phyloP scores from a whole-genome alignment of 371 early-diverging fungal species.

The Dichotomocladium elegans region DNA sequence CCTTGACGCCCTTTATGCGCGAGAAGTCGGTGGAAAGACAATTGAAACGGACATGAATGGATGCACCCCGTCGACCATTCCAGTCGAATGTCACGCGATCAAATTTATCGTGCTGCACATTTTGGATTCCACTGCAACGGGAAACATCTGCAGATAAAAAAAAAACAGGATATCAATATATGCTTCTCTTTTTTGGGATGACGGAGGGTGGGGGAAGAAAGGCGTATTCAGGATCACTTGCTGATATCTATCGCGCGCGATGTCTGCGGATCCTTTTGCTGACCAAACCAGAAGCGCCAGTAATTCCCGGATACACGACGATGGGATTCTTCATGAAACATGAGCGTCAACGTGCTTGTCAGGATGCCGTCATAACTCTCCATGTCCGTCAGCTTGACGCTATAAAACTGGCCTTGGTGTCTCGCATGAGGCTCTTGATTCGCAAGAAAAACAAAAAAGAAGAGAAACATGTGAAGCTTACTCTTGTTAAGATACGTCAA shows the following conservation, averaged over 20 bases:
- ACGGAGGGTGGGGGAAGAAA: too few species aligned
- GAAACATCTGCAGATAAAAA: neutral
- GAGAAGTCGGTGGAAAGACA: slow-evolving; percentile 76
- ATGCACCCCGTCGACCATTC: slow-evolving; percentile 62
- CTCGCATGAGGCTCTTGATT: neutral
- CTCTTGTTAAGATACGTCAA: slow-evolving; percentile 62
- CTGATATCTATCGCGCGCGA: slow-evolving; percentile 50
- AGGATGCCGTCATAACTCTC: slow-evolving; percentile 39
- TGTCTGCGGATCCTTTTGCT: slow-evolving; percentile 48
- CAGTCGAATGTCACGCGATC: slow-evolving; percentile 65
- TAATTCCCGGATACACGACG: slow-evolving; percentile 61
- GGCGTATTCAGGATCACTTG: too few species aligned
- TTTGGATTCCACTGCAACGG: slow-evolving; percentile 35
- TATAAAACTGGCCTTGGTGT: slow-evolving; percentile 17
- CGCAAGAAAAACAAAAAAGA: too few species aligned
- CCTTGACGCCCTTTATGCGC: slow-evolving; percentile 75
- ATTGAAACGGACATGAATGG: slow-evolving; percentile 62
- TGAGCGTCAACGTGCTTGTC: slow-evolving; percentile 56
- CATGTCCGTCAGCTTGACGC: slow-evolving; percentile 6
- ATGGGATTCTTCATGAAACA: slow-evolving; percentile 73
- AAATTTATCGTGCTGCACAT: slow-evolving; percentile 51
- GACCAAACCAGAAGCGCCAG: slow-evolving; percentile 79
- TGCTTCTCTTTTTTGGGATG: too few species aligned
- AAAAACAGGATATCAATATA: neutral
- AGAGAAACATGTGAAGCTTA: too few species aligned